Evolutionary conservation across 345 rosid genomes (phyloP).

Genomic region (Melaleuca alternifolia): DNA sequence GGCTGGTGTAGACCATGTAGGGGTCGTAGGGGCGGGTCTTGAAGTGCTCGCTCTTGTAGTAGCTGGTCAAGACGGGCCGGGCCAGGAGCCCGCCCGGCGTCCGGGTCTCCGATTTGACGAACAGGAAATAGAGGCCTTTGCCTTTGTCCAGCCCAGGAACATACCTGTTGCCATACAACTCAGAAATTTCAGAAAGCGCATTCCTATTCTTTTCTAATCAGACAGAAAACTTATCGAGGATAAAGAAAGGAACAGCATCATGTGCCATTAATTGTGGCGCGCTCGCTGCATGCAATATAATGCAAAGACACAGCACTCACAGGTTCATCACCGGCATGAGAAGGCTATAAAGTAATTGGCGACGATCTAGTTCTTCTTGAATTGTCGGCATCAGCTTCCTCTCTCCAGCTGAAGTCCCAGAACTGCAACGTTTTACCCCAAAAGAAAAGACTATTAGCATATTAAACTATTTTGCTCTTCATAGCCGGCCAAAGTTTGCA

Average conservation of each 20-base stretch:
- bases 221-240: neutral
- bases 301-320: constrained; percentile 23
- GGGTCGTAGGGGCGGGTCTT: constrained; percentile 81
- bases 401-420: constrained; percentile 98
- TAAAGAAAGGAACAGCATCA: neutral
- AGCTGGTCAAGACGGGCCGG: constrained; percentile 90
- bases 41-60: constrained; percentile 90
- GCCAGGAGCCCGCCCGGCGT: constrained; percentile 89
- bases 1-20: constrained; percentile 81
- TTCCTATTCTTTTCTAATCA: neutral
- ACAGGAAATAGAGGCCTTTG: constrained; percentile 76
- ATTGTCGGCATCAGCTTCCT: constrained; percentile 97
- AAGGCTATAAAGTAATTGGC: constrained; percentile 77
- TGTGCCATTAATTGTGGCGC: neutral
- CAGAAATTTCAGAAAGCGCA: neutral
- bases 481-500: neutral
- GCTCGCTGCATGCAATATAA: neutral
- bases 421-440: constrained; percentile 27
- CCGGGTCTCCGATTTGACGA: constrained; percentile 79
- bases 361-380: constrained; percentile 83
- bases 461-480: neutral
- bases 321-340: constrained; percentile 98
- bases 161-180: constrained; percentile 30
- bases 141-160: constrained; percentile 89
- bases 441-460: neutral